Conservation (phyloP, 2,329 filamentous ascomycete species). For the Drechslerella coelobrocha region DNA sequence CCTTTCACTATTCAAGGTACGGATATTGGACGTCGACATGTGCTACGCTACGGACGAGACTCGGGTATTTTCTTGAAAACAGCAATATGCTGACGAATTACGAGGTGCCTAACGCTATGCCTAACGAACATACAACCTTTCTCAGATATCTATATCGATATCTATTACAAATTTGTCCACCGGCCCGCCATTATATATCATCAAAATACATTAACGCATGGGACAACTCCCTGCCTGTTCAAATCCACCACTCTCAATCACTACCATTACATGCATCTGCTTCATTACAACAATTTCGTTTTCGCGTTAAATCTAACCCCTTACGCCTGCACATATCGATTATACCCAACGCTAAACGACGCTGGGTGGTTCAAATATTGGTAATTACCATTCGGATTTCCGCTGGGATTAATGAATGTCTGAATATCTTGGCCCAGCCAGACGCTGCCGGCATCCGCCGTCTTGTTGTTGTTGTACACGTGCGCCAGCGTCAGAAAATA, state of each 20-base stretch:
- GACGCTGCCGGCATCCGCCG: conserved; percentile 22
- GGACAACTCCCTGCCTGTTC: no score
- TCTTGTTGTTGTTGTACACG: conserved; percentile 39
- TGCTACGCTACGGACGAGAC: no score
- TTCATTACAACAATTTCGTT: no score
- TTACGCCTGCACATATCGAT: conserved; percentile 24
- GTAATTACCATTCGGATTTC: conserved; percentile 40
- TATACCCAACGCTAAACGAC: conserved; percentile 29
- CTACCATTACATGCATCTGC: neutral
- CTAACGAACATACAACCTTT: no score
- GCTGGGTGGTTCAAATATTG: conserved; percentile 42
- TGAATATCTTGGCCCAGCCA: conserved; percentile 29
- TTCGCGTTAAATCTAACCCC: neutral
- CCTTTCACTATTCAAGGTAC: no score
- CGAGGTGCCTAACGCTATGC: no score
- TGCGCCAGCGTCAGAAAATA: conserved; percentile 28
- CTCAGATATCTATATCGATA: no score
- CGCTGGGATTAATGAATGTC: conserved; percentile 31
- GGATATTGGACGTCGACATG: neutral
- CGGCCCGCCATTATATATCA: no score
- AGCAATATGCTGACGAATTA: no score
- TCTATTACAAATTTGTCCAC: no score
- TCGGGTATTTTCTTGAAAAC: no score
- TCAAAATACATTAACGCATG: no score
- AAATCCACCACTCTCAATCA: neutral